Conservation (phyloP, 331 rosid genomes). For the Quercus phellos region DNA sequence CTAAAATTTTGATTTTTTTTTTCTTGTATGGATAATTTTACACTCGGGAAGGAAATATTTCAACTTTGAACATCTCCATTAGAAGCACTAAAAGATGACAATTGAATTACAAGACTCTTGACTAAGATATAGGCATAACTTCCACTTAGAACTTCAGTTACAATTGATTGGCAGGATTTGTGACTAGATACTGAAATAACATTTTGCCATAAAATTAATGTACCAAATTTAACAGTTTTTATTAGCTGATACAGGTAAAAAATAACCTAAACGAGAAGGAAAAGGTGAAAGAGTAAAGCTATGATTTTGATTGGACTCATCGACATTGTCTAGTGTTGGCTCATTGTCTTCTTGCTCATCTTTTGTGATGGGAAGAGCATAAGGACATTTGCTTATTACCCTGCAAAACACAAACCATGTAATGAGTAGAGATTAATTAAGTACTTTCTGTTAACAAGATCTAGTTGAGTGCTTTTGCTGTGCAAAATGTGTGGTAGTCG, state of each 20-base stretch:
- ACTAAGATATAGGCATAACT: too few species aligned
- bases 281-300: constrained; percentile 22
- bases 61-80: fast-evolving
- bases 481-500: too few species aligned
- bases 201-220: neutral
- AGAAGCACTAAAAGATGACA: fast-evolving
- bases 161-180: neutral
- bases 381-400: constrained; percentile 2
- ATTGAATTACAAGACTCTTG: too few species aligned
- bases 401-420: constrained; percentile 3
- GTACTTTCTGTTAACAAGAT: too few species aligned
- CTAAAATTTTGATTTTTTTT: too few species aligned
- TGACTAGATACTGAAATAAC: neutral
- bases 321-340: neutral
- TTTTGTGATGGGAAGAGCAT: neutral
- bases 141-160: neutral
- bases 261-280: constrained; percentile 23
- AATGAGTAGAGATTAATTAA: neutral
- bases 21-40: too few species aligned
- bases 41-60: fast-evolving
- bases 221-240: neutral
- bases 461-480: too few species aligned
- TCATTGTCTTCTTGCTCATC: neutral
- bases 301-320: neutral
- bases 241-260: neutral